Conservation (phyloP, 352 stramenopile genomes). For the Pythium volutum region DNA sequence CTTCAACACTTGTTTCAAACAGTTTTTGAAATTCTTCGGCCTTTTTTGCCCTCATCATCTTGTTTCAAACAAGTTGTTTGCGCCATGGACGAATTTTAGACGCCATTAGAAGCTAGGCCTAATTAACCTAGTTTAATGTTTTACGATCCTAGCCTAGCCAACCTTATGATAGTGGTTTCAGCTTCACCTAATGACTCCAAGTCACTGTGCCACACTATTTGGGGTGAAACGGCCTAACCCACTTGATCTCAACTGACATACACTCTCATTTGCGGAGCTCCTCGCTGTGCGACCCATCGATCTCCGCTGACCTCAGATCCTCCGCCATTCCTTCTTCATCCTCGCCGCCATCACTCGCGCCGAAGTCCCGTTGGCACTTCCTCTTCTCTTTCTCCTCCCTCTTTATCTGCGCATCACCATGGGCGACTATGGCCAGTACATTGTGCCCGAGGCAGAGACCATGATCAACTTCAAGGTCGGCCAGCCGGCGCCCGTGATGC, state of each 20-base stretch:
- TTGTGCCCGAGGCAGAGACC: constrained; percentile 69
- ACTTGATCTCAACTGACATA: background rate
- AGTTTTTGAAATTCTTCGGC: too few relatives aligned
- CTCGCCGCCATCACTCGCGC: too few relatives aligned
- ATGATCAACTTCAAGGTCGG: constrained; percentile 92
- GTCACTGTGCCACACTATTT: background rate
- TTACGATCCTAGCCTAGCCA: background rate
- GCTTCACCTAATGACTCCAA: too few relatives aligned
- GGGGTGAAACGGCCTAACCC: background rate
- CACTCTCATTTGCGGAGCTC: background rate
- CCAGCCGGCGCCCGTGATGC: constrained; percentile 74
- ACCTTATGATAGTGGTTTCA: too few relatives aligned
- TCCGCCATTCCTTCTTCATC: constrained; percentile 5
- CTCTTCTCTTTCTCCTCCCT: background rate
- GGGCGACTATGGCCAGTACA: constrained; percentile 85
- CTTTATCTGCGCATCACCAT: constrained; percentile 31
- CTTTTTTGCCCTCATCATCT: background rate
- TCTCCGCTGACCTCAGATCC: background rate
- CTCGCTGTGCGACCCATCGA: background rate
- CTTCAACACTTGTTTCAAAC: too few relatives aligned
- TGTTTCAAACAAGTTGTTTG: too few relatives aligned
- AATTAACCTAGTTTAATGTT: constrained; percentile 17
- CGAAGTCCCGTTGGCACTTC: background rate
- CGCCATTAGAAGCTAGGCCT: background rate
- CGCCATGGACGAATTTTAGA: background rate